Evolutionary conservation across 495 filamentous ascomycete species (phyloP), one percentile per base, ranked within the genome.

Genomic region (Lepraria neglecta): DNA sequence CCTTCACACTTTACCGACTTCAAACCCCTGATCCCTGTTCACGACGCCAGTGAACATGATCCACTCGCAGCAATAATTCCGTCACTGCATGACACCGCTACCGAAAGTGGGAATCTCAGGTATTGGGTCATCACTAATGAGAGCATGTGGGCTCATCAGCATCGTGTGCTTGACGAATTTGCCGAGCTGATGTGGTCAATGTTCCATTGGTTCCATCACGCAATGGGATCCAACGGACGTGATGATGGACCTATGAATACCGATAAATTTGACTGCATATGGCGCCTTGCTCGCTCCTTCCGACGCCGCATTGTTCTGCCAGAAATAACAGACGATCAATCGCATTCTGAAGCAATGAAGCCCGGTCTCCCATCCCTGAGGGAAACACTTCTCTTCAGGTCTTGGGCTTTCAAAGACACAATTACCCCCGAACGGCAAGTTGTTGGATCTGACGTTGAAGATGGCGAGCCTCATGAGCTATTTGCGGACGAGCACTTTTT

Each of bases 121-220:
- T 70, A 65, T 38, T 75, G 73, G 70, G 58, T 75, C 1, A 66
- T 75, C 10, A 71, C 71, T 6, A 72, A 74, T 47, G 53, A 69
- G 31, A 65, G 61, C 40, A 74, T 75, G 70, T 75, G 73, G 73
- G 73, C 72, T 38, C 61, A 67, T 40, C 64, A 73, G 14, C 47
- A 74, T 60, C 60, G 63, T 10, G 61, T 54, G 10, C 62, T 71
- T 53, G 54, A 65, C 50, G 72, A 71, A 44, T 64, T 67, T 0
- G 68, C 72, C 27, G 73, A 75, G 64, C 60, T 69, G 15, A 66
- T 75, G 19, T 74, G 72, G 72, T 53, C 59, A 1, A 56, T 75
- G 4, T 71, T 68, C 45, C 61, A 72, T 38, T 67, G 62, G 63
- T 58, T 67, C 14, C 51, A 54, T 38, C 42, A 52, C 42, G 14